Evolutionary conservation across 2,329 filamentous ascomycete species (phyloP).

Genomic region (Sporothrix brasiliensis): DNA sequence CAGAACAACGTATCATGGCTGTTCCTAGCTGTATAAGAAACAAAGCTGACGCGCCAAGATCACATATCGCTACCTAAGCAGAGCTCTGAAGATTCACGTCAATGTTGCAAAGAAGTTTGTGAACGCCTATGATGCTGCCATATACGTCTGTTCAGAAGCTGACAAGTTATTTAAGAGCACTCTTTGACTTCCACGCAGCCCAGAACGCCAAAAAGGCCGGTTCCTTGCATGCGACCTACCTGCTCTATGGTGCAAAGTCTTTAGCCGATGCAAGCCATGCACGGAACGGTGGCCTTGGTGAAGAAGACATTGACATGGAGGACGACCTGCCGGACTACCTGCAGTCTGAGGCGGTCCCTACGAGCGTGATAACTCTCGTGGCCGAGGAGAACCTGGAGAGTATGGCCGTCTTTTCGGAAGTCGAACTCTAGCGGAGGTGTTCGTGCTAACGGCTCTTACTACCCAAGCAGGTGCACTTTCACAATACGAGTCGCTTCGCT

Average conservation of each 20-base stretch:
- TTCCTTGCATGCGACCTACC: conserved; percentile 88
- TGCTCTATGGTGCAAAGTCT: conserved; percentile 72
- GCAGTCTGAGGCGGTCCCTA: conserved; percentile 55
- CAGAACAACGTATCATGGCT: too few species aligned
- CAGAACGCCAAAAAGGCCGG: conserved; percentile 75
- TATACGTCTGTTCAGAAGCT: background rate
- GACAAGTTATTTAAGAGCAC: conserved; percentile 61
- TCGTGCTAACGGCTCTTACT: background rate
- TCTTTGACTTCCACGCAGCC: conserved; percentile 78
- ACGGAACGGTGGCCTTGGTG: conserved; percentile 41
- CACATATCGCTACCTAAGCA: conserved; percentile 82
- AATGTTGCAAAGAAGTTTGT: conserved; percentile 85
- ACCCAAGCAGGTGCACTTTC: conserved; percentile 60
- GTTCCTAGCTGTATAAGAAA: conserved; percentile 32
- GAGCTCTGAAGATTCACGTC: conserved; percentile 79
- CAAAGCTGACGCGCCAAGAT: conserved; percentile 56
- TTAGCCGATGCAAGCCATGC: conserved; percentile 39
- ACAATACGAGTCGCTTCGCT: conserved; percentile 71
- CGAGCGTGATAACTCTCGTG: conserved; percentile 66
- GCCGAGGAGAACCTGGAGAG: conserved; percentile 73
- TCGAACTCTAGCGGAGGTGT: background rate
- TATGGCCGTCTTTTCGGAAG: conserved; percentile 43
- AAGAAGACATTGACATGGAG: conserved; percentile 70
- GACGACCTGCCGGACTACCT: conserved; percentile 63
- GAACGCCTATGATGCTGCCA: background rate